Conservation (phyloP, 2,329 filamentous ascomycete genomes). For the Peltaster fructicola region DNA sequence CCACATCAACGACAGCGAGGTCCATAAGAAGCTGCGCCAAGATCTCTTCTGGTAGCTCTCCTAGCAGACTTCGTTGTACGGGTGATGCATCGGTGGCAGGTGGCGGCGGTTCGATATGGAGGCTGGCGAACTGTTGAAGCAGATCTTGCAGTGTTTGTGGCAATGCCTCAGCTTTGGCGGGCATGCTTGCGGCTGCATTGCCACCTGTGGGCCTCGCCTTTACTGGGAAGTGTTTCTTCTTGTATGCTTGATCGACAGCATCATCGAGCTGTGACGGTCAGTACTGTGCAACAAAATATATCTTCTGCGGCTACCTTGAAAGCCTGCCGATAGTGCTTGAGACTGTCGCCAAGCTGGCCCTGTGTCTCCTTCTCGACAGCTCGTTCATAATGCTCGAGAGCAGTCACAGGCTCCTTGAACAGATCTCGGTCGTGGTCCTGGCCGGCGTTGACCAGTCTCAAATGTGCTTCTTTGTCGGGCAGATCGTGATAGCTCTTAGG, state of each 20-base stretch:
- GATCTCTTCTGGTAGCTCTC: conserved; percentile 65
- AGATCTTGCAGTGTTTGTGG: conserved; percentile 45
- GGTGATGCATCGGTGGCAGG: conserved; percentile 55
- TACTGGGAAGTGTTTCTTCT: conserved; percentile 78
- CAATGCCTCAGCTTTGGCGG: conserved; percentile 15
- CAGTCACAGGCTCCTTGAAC: conserved; percentile 45
- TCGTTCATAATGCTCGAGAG: conserved; percentile 80
- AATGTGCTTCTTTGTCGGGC: conserved; percentile 27
- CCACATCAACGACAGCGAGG: conserved; percentile 56
- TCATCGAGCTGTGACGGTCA: conserved; percentile 57
- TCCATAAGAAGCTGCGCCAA: conserved; percentile 60
- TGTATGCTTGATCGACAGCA: conserved; percentile 69
- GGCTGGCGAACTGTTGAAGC: conserved; percentile 53
- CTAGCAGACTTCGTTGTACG: conserved; percentile 62
- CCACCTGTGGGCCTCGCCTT: conserved; percentile 17
- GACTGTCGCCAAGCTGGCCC: conserved; percentile 74
- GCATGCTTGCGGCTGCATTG: conserved; percentile 10
- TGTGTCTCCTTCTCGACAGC: conserved; percentile 76
- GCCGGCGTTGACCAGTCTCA: conserved; percentile 23
- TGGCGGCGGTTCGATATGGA: conserved; percentile 49
- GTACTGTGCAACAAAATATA: too few species aligned
- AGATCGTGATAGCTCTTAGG: conserved; percentile 28
- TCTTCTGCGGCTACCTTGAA: conserved; percentile 73
- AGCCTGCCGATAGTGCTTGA: conserved; percentile 74
- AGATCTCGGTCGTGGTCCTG: conserved; percentile 20